Conservation (phyloP, 108 stramenopile species). For the Schizochytrium sp. region DNA sequence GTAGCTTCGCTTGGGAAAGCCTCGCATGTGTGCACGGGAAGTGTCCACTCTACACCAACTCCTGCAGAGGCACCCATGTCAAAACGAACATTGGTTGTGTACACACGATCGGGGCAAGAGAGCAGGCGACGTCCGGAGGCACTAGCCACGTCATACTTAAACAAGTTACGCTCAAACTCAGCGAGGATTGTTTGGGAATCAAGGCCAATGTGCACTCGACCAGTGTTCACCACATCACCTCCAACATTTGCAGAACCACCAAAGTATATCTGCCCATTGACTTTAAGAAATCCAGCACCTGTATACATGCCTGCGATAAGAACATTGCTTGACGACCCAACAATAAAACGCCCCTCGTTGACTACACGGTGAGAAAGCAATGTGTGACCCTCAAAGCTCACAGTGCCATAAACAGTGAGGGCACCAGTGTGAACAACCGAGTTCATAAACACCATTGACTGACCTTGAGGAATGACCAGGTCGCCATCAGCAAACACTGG, state of each 20-base stretch:
- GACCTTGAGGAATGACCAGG: constrained; percentile 24
- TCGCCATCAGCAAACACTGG: constrained; percentile 1
- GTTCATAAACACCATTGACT: background rate
- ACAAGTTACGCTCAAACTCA: constrained; percentile 16
- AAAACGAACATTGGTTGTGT: constrained; percentile 19
- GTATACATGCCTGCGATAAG: constrained; percentile 6
- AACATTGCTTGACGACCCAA: constrained; percentile 10
- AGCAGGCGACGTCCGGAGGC: background rate
- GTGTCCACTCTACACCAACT: constrained; percentile 8
- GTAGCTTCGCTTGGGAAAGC: background rate
- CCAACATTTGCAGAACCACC: background rate
- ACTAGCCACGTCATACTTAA: background rate
- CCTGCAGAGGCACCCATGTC: constrained; percentile 4
- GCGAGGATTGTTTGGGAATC: background rate
- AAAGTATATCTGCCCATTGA: constrained; percentile 16
- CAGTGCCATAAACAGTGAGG: background rate
- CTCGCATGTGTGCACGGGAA: background rate
- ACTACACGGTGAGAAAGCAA: background rate
- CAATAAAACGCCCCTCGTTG: constrained; percentile 6
- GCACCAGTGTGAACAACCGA: constrained; percentile 38
- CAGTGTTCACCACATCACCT: constrained; percentile 19
- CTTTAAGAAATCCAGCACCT: constrained; percentile 6
- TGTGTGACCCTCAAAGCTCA: background rate
- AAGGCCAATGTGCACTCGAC: background rate
- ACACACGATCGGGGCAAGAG: background rate